Evolutionary conservation across 805 yeast species (phyloP).

Genomic region (Candida tammaniensis): DNA sequence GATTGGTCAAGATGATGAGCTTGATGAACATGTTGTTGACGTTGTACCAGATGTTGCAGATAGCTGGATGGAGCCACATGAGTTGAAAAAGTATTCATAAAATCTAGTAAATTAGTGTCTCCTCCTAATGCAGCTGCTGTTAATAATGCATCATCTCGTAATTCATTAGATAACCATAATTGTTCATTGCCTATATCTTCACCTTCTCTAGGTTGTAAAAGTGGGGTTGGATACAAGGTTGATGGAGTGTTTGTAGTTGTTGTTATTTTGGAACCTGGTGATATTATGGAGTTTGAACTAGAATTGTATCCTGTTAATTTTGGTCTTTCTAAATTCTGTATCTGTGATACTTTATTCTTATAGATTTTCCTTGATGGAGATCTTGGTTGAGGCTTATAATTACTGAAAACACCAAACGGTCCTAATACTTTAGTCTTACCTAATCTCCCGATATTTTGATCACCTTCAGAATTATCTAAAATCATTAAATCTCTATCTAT

Average conservation of each 20-base stretch:
- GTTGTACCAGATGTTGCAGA: not conserved
- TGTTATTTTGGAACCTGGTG: not conserved
- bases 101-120: constrained; percentile 56
- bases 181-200: constrained; percentile 10
- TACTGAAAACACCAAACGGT: constrained; percentile 77
- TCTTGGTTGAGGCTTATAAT: not conserved
- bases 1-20: not conserved
- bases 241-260: constrained; percentile 2
- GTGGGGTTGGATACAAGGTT: constrained; percentile 7
- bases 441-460: constrained; percentile 29
- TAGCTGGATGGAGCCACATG: too few species aligned
- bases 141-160: constrained; percentile 67
- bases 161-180: constrained; percentile 64
- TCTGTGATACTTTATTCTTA: constrained; percentile 8
- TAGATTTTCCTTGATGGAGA: constrained; percentile 15
- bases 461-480: constrained; percentile 47
- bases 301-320: not conserved
- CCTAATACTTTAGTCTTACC: constrained; percentile 58
- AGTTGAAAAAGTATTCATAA: constrained; percentile 32
- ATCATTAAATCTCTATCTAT: constrained; percentile 68
- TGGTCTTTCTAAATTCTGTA: not conserved
- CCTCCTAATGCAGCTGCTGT: constrained; percentile 71
- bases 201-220: constrained; percentile 9
- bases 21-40: constrained; percentile 2
- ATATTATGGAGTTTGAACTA: too few species aligned